Conservation (phyloP, 2,329 filamentous ascomycete genomes). For the Taxawa tesnikishii region DNA sequence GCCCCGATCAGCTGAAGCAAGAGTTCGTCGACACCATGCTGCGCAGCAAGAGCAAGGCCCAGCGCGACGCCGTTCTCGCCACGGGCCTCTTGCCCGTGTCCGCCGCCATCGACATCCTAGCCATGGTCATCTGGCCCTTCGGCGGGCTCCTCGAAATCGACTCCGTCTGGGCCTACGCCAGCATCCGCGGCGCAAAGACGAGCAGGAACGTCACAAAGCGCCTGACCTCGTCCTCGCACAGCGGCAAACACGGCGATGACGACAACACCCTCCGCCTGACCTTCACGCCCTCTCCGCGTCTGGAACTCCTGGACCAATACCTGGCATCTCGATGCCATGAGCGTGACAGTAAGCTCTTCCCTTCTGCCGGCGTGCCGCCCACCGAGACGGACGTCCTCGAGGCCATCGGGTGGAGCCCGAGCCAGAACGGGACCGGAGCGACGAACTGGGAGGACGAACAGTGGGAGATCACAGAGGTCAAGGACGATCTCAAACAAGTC, state of each 20-base stretch:
- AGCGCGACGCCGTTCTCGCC: slow-evolving; percentile 29
- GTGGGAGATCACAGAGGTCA: slow-evolving; percentile 29
- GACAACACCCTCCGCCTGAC: slow-evolving; percentile 22
- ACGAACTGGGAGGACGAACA: slow-evolving; percentile 32
- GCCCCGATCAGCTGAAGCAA: slow-evolving; percentile 21
- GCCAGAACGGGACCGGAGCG: slow-evolving; percentile 16
- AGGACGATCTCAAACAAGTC: slow-evolving; percentile 26
- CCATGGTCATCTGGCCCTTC: slow-evolving; percentile 23
- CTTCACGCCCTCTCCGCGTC: slow-evolving; percentile 22
- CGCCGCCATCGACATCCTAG: slow-evolving; percentile 20
- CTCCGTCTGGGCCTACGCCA: slow-evolving; percentile 24
- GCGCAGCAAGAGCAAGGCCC: slow-evolving; percentile 28
- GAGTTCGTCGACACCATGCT: slow-evolving; percentile 31
- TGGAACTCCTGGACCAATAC: slow-evolving; percentile 25
- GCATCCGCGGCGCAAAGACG: slow-evolving; percentile 33
- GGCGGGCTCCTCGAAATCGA: slow-evolving; percentile 24
- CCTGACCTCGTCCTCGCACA: slow-evolving; percentile 13
- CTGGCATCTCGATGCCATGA: slow-evolving; percentile 27
- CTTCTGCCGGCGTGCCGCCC: slow-evolving; percentile 16
- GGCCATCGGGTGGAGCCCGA: slow-evolving; percentile 31
- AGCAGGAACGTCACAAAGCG: slow-evolving; percentile 27
- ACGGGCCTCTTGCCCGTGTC: slow-evolving; percentile 28
- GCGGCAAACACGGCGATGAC: slow-evolving; percentile 16
- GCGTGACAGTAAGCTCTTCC: slow-evolving; percentile 22
- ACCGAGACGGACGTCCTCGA: slow-evolving; percentile 28